These are phyloP conservation scores for Termitomyces sp. DNA, from an alignment of 768 basidiomycete genomes.

Conservation along the genomic window DNA sequence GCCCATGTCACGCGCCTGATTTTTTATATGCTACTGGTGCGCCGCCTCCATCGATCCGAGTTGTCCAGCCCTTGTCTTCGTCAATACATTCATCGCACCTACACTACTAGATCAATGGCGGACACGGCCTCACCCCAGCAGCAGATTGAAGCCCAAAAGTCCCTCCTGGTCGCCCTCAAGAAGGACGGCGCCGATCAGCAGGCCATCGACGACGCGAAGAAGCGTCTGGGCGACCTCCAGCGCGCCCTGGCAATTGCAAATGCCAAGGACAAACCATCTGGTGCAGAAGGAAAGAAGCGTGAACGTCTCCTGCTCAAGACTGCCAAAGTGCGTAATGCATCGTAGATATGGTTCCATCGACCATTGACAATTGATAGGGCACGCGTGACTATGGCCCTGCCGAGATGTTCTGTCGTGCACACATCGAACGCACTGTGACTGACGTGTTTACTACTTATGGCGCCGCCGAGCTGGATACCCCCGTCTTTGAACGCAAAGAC, in stretches of 20 bases:
- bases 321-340: slow-evolving; percentile 65
- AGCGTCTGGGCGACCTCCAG: slow-evolving; percentile 69
- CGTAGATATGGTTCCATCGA: slow-evolving; percentile 8
- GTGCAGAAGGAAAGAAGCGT: slow-evolving; percentile 44
- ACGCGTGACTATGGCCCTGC: slow-evolving; percentile 92
- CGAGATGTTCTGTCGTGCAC: slow-evolving; percentile 89
- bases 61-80: slow-evolving; percentile 11
- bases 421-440: slow-evolving; percentile 86
- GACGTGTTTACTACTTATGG: slow-evolving; percentile 87
- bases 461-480: slow-evolving; percentile 91
- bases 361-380: slow-evolving; percentile 48
- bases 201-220: slow-evolving; percentile 58
- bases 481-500: slow-evolving; percentile 97
- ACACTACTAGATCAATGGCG: slow-evolving; percentile 7
- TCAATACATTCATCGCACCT: slow-evolving; percentile 15
- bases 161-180: slow-evolving; percentile 60
- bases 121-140: slow-evolving; percentile 39
- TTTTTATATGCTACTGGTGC: slow-evolving; percentile 12
- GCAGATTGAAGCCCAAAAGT: slow-evolving; percentile 53
- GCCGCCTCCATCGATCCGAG: slow-evolving; percentile 31
- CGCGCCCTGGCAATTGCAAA: slow-evolving; percentile 41
- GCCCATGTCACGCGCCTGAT: slow-evolving; percentile 5
- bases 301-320: slow-evolving; percentile 83
- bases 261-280: slow-evolving; percentile 33
- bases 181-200: slow-evolving; percentile 48